phyloP scores from a whole-genome alignment of 495 filamentous ascomycete species.

The Echria macrotheca region DNA sequence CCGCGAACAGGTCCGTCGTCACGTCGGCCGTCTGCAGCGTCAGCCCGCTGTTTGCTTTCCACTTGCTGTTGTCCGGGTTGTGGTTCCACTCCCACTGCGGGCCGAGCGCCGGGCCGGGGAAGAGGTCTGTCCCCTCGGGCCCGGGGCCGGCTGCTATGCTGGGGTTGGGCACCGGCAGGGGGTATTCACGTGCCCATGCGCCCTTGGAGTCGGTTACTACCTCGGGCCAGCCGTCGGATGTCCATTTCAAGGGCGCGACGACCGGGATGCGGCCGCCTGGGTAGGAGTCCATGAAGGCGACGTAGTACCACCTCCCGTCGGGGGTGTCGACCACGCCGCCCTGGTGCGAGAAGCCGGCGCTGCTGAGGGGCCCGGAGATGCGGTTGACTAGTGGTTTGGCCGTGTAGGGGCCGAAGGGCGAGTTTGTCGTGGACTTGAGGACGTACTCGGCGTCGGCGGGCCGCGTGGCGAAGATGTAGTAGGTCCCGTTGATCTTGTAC shows the following conservation, averaged over 20 bases:
- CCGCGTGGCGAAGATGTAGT: conserved; percentile 48
- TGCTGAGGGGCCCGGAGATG: conserved; percentile 36
- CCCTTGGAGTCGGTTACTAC: conserved; percentile 33
- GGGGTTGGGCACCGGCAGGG: conserved; percentile 36
- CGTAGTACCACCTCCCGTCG: conserved; percentile 53
- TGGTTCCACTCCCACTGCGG: conserved; percentile 60
- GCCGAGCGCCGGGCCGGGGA: conserved; percentile 32
- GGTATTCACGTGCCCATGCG: conserved; percentile 42
- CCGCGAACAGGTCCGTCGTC: conserved; percentile 47
- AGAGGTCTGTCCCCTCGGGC: conserved; percentile 39
- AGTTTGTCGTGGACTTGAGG: conserved; percentile 37
- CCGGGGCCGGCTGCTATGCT: too few species aligned
- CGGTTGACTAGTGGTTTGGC: conserved; percentile 30
- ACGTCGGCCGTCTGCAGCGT: conserved; percentile 46
- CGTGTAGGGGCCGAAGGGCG: conserved; percentile 44
- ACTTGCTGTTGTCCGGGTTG: conserved; percentile 46
- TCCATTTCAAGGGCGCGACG: conserved; percentile 49
- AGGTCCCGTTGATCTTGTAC: conserved; percentile 50
- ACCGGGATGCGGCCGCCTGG: conserved; percentile 54
- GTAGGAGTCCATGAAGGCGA: conserved; percentile 51
- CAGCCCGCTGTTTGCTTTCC: conserved; percentile 23
- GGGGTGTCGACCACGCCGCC: conserved; percentile 51
- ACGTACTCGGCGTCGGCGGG: conserved; percentile 44
- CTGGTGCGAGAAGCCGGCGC: conserved; percentile 46
- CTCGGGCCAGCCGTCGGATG: conserved; percentile 44